Percentiles rank a stretch among this genome's conserved stretches.
Evolutionary conservation across 192 early-diverging fungal species (phyloP).

Genomic region (Backusella australiensis): DNA sequence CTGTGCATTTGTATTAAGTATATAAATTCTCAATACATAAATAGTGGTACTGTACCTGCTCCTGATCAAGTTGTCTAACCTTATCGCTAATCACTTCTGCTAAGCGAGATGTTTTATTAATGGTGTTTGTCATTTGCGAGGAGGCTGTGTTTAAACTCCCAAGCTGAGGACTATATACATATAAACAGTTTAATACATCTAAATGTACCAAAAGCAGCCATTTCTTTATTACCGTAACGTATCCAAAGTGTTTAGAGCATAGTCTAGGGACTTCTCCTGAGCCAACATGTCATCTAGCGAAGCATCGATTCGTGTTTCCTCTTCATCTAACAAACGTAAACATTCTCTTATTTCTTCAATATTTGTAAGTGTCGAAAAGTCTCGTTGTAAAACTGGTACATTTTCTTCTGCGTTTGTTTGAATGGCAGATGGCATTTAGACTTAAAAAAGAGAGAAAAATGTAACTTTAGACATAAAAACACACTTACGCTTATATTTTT

Average conservation of each 20-base stretch:
- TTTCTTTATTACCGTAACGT: slow-evolving; percentile 43
- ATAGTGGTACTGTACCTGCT: slow-evolving; percentile 40
- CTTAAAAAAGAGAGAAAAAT: background rate
- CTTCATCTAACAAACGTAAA: slow-evolving; percentile 55
- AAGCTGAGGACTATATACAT: slow-evolving; percentile 52
- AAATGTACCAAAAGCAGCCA: background rate
- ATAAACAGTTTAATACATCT: slow-evolving; percentile 3
- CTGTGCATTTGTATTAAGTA: slow-evolving; percentile 21
- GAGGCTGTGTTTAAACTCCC: slow-evolving; percentile 47
- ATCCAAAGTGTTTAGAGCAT: slow-evolving; percentile 50
- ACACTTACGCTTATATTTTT: background rate
- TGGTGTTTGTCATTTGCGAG: slow-evolving; percentile 46
- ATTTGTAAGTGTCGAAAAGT: slow-evolving; percentile 56
- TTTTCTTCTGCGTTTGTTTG: background rate
- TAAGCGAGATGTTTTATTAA: slow-evolving; percentile 64
- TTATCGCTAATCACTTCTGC: slow-evolving; percentile 84
- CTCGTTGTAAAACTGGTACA: slow-evolving; percentile 3
- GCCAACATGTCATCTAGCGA: slow-evolving; percentile 57
- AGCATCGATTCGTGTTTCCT: slow-evolving; percentile 61
- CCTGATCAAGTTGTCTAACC: slow-evolving; percentile 82
- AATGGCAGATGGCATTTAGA: slow-evolving; percentile 4
- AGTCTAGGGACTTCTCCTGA: slow-evolving; percentile 30
- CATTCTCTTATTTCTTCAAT: slow-evolving; percentile 59
- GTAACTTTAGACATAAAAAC: no score
- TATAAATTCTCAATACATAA: background rate